Evolutionary conservation across 495 filamentous ascomycete species (phyloP).

Genomic region (Aspergillus olivimuriae): DNA sequence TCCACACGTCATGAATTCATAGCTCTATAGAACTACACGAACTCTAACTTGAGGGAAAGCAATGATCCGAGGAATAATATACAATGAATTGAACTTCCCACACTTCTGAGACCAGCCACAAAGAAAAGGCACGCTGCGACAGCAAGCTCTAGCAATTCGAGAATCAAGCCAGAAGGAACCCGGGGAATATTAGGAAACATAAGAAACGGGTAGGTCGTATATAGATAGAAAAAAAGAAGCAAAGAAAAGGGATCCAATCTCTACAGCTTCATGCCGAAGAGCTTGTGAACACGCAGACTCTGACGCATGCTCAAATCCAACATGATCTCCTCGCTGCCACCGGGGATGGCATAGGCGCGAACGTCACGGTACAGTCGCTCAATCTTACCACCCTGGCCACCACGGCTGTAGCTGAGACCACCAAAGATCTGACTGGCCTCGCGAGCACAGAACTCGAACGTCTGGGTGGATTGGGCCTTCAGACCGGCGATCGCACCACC

Average conservation of each 20-base stretch:
- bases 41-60: too few relatives aligned
- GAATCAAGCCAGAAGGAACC: too few relatives aligned
- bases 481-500: slow-evolving; percentile 90
- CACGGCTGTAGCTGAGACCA: slow-evolving; percentile 85
- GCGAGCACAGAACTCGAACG: slow-evolving; percentile 95
- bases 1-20: too few relatives aligned
- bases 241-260: background rate
- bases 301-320: slow-evolving; percentile 93
- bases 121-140: too few relatives aligned
- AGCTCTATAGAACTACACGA: too few relatives aligned
- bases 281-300: slow-evolving; percentile 81
- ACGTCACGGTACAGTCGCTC: slow-evolving; percentile 95
- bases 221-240: slow-evolving; percentile 6
- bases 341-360: slow-evolving; percentile 95
- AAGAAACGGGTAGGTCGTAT: slow-evolving; percentile 1
- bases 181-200: background rate
- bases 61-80: too few relatives aligned
- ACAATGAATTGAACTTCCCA: too few relatives aligned
- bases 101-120: too few relatives aligned
- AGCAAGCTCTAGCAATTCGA: slow-evolving; percentile 6
- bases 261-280: slow-evolving; percentile 94
- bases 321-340: slow-evolving; percentile 98
- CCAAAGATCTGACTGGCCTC: slow-evolving; percentile 98
- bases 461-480: slow-evolving; percentile 87
- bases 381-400: slow-evolving; percentile 93